Conservation (phyloP, 495 filamentous ascomycete species). For the Neurospora sp. region DNA sequence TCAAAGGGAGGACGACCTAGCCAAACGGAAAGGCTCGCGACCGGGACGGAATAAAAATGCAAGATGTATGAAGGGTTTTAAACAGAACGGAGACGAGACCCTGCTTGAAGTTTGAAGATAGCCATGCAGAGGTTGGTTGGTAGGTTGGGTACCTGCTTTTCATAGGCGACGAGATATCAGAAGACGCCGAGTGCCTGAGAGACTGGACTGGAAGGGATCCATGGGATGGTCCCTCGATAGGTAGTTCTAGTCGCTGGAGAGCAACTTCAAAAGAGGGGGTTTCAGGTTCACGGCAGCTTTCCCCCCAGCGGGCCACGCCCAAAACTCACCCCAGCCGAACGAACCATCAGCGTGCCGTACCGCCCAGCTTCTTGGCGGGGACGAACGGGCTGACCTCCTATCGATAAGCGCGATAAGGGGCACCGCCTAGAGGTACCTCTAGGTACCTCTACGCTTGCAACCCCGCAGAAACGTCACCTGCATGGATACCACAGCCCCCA, state of each 20-base stretch:
- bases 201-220: background rate
- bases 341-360: background rate
- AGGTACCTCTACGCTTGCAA: background rate
- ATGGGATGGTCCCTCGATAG: background rate
- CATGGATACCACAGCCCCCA: background rate
- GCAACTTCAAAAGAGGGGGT: background rate
- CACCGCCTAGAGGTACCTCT: background rate
- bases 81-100: background rate
- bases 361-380: background rate
- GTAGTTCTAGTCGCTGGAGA: background rate
- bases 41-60: background rate
- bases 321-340: background rate
- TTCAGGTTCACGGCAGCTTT: background rate
- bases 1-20: background rate
- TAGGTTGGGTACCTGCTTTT: background rate
- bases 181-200: background rate
- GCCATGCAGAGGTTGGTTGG: background rate
- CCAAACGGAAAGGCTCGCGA: background rate
- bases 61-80: background rate
- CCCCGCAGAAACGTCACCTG: background rate
- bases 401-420: background rate
- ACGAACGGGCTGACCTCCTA: background rate
- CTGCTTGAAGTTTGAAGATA: background rate
- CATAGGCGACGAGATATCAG: background rate
- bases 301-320: background rate